phyloP scores from a whole-genome alignment of 1,139 yeast species.

The Hanseniaspora gamundiae region DNA sequence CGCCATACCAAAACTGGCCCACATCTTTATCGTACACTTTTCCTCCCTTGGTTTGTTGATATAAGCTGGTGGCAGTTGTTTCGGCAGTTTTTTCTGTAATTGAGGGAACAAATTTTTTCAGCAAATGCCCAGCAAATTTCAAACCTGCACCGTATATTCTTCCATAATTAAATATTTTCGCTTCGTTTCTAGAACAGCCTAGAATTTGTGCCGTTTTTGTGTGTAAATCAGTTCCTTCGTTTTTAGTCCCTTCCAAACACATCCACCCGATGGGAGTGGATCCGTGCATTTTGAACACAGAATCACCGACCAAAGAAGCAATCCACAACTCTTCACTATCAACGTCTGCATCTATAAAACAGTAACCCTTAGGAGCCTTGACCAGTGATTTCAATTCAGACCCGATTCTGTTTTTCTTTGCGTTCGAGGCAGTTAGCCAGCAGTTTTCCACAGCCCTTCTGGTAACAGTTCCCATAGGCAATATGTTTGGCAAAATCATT shows the following conservation, averaged over 20 bases:
- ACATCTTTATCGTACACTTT: slow-evolving; percentile 22
- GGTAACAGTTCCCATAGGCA: slow-evolving; percentile 95
- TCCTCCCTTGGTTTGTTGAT: slow-evolving; percentile 74
- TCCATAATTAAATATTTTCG: slow-evolving; percentile 92
- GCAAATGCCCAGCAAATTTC: slow-evolving; percentile 68
- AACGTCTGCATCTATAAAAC: slow-evolving; percentile 95
- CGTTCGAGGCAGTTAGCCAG: slow-evolving; percentile 96
- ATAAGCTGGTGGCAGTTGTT: slow-evolving; percentile 54
- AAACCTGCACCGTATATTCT: slow-evolving; percentile 97
- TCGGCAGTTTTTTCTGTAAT: slow-evolving; percentile 60
- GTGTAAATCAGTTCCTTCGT: slow-evolving; percentile 85
- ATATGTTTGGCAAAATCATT: slow-evolving; percentile 68
- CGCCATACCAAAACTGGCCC: slow-evolving; percentile 65
- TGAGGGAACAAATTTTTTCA: slow-evolving; percentile 70
- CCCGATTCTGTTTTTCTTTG: slow-evolving; percentile 74
- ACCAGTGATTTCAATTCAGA: slow-evolving; percentile 85
- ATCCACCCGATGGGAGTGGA: slow-evolving; percentile 98
- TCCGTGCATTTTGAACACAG: slow-evolving; percentile 81
- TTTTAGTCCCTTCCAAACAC: slow-evolving; percentile 93
- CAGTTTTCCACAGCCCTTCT: slow-evolving; percentile 94
- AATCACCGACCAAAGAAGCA: slow-evolving; percentile 89
- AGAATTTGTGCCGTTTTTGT: slow-evolving; percentile 85
- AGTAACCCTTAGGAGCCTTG: slow-evolving; percentile 79
- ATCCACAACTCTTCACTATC: slow-evolving; percentile 98
- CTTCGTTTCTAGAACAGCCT: slow-evolving; percentile 84